These are phyloP conservation scores for Pisolithus thermaeus DNA, from an alignment of 1,284 basidiomycete genomes.

Conservation along the genomic window DNA sequence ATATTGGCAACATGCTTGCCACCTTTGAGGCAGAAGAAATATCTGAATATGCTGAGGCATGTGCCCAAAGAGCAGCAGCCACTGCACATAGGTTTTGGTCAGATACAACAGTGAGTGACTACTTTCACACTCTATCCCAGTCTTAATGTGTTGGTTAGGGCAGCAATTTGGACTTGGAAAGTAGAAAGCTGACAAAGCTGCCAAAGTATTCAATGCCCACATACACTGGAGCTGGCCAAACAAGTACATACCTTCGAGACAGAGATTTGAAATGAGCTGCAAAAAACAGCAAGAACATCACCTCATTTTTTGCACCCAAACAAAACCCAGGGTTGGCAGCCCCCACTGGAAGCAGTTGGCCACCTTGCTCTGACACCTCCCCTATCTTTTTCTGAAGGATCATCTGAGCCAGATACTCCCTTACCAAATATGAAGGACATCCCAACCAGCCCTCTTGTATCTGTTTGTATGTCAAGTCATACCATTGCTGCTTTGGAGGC, in stretches of 20 bases:
- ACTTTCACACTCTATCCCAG: no score
- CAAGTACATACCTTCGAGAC: not conserved
- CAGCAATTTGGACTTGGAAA: no score
- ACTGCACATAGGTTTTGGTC: not conserved
- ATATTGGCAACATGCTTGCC: not conserved
- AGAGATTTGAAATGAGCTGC: not conserved
- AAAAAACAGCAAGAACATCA: not conserved
- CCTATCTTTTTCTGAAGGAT: no score
- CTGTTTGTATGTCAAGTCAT: no score
- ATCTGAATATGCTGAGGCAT: not conserved
- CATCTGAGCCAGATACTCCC: no score
- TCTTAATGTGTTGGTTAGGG: no score
- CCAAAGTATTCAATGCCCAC: not conserved
- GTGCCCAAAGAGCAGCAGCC: not conserved
- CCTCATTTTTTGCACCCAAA: not conserved
- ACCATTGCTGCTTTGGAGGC: not conserved
- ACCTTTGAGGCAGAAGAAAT: not conserved
- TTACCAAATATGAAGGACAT: no score
- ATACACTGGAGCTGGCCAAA: not conserved
- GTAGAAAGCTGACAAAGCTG: not conserved
- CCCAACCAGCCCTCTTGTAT: no score
- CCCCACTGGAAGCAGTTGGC: no score
- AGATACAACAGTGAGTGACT: not conserved
- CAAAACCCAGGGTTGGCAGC: no score
- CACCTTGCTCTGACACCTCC: no score